Conservation (phyloP, 805 yeast genomes). For the Hanseniaspora valbyensis region DNA sequence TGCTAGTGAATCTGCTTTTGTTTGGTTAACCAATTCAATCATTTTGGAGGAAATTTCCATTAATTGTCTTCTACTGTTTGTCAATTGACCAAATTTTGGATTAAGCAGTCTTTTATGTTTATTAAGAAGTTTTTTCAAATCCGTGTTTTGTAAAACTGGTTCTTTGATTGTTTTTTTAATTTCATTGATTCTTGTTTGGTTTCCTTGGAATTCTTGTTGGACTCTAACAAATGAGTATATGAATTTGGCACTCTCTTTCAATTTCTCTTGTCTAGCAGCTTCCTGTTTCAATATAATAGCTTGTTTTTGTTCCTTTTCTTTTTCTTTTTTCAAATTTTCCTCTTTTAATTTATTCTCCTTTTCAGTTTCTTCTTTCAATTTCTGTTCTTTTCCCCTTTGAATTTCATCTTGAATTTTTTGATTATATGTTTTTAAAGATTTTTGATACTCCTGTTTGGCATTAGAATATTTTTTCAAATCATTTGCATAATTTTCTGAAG, state of each 20-base stretch:
- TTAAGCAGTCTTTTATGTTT: conserved; percentile 66
- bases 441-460: conserved; percentile 18
- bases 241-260: conserved; percentile 21
- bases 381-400: conserved; percentile 20
- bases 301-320: conserved; percentile 23
- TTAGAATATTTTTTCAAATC: conserved; percentile 13
- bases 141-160: conserved; percentile 43
- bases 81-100: conserved; percentile 85
- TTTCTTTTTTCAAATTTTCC: conserved; percentile 19
- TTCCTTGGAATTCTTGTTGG: conserved; percentile 37
- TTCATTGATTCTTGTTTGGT: conserved; percentile 41
- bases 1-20: conserved; percentile 41
- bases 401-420: conserved; percentile 21
- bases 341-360: conserved; percentile 17
- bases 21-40: conserved; percentile 36
- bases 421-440: conserved; percentile 24
- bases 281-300: conserved; percentile 22
- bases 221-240: conserved; percentile 30
- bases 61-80: conserved; percentile 57
- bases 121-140: conserved; percentile 42
- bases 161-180: conserved; percentile 52
- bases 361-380: conserved; percentile 20
- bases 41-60: conserved; percentile 42
- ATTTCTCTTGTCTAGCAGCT: conserved; percentile 15
- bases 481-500: background rate